phyloP scores from a whole-genome alignment of 1,284 basidiomycete genomes.

The Apiotrichum porosum region DNA sequence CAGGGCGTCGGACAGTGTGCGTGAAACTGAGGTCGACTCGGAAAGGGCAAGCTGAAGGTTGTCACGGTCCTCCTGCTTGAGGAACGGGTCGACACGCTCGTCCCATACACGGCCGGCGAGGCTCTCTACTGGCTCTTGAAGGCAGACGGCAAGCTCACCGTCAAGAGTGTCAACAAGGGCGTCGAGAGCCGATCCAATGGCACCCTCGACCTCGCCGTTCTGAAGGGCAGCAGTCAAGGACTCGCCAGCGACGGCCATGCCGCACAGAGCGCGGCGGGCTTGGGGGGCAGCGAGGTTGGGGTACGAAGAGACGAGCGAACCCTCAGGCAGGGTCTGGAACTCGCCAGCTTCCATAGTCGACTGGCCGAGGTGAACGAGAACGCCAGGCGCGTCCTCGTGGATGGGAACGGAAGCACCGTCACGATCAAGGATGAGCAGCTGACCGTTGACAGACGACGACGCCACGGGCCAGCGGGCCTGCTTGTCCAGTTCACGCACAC shows the following conservation, averaged over 20 bases:
- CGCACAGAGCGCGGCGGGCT: conserved; percentile 23
- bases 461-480: conserved; percentile 73
- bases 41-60: conserved; percentile 22
- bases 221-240: conserved; percentile 18
- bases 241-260: conserved; percentile 28
- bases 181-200: conserved; percentile 34
- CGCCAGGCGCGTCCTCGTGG: conserved; percentile 59
- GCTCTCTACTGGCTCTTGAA: conserved; percentile 23
- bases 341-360: conserved; percentile 14
- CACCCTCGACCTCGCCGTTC: conserved; percentile 17
- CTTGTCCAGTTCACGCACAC: conserved; percentile 78
- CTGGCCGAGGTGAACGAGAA: conserved; percentile 50
- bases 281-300: conserved; percentile 26
- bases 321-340: conserved; percentile 26
- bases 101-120: conserved; percentile 23
- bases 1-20: conserved; percentile 24
- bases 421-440: conserved; percentile 64
- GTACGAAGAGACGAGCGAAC: conserved; percentile 21
- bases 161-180: conserved; percentile 21
- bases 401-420: conserved; percentile 66
- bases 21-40: conserved; percentile 10
- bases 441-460: conserved; percentile 20
- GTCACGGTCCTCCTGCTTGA: conserved; percentile 19
- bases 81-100: conserved; percentile 28
- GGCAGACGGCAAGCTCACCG: conserved; percentile 12